Evolutionary conservation across 306 rosid genomes (phyloP).

Genomic region (Gastrolobium villosum): DNA sequence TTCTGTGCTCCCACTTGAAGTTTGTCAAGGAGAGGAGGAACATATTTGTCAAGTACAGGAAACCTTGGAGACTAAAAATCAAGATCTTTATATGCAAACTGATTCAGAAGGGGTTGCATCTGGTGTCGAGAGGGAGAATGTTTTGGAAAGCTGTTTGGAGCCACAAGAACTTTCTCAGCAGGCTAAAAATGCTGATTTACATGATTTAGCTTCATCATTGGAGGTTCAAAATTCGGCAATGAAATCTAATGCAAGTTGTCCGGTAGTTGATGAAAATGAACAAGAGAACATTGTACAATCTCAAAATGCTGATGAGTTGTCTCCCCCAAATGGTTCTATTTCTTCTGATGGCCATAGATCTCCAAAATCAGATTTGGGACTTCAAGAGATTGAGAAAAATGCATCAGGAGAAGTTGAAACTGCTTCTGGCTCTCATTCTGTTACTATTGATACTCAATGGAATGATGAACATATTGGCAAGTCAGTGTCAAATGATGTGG

Average conservation of each 20-base stretch:
- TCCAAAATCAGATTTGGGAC: slow-evolving; percentile 47
- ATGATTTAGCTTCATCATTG: slow-evolving; percentile 42
- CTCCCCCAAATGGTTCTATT: slow-evolving; percentile 50
- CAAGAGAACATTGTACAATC: slow-evolving; percentile 44
- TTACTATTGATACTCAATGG: slow-evolving; percentile 43
- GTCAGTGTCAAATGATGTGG: slow-evolving; percentile 45
- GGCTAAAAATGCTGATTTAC: slow-evolving; percentile 50
- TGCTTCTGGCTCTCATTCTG: slow-evolving; percentile 47
- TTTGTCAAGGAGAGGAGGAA: slow-evolving; percentile 58
- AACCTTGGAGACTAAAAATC: slow-evolving; percentile 42
- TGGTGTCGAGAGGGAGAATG: slow-evolving; percentile 50
- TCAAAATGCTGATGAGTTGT: slow-evolving; percentile 43
- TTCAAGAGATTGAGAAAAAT: slow-evolving; percentile 50
- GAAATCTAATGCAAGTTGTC: slow-evolving; percentile 41
- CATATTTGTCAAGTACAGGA: slow-evolving; percentile 55
- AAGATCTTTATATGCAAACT: slow-evolving; percentile 43
- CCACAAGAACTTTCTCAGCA: slow-evolving; percentile 53
- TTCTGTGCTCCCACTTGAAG: slow-evolving; percentile 45
- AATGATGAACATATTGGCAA: slow-evolving; percentile 45
- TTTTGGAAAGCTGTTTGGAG: slow-evolving; percentile 74
- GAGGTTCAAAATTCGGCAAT: slow-evolving; percentile 50
- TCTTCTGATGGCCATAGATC: slow-evolving; percentile 49
- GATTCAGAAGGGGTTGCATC: slow-evolving; percentile 57
- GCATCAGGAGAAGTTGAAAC: slow-evolving; percentile 48
- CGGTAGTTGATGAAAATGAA: slow-evolving; percentile 48